phyloP scores from a whole-genome alignment of 805 yeast species.

The Candida dajiaensis region DNA sequence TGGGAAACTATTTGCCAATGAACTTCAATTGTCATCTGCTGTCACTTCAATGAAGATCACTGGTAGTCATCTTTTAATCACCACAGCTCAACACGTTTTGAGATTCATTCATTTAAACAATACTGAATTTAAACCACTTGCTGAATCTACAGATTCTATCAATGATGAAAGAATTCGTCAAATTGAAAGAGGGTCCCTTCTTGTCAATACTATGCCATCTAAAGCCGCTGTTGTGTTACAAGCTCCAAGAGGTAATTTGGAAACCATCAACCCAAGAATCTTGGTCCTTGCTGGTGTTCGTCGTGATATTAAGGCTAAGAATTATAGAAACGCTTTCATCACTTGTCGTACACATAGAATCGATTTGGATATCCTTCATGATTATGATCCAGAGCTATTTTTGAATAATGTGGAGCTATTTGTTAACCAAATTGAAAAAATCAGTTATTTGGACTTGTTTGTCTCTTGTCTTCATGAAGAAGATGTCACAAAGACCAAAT shows the following conservation, averaged over 20 bases:
- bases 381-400: slow-evolving; percentile 73
- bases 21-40: slow-evolving; percentile 54
- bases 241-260: slow-evolving; percentile 95
- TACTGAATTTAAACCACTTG: slow-evolving; percentile 32
- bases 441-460: slow-evolving; percentile 80
- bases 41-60: slow-evolving; percentile 79
- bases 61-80: slow-evolving; percentile 66
- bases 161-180: slow-evolving; percentile 81
- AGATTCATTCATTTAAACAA: slow-evolving; percentile 70
- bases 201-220: slow-evolving; percentile 77
- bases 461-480: slow-evolving; percentile 82
- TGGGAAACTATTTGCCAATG: slow-evolving; percentile 70
- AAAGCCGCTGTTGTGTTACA: slow-evolving; percentile 79
- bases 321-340: slow-evolving; percentile 69
- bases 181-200: slow-evolving; percentile 86
- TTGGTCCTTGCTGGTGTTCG: slow-evolving; percentile 86
- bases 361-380: slow-evolving; percentile 84
- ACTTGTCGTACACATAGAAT: slow-evolving; percentile 89
- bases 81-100: slow-evolving; percentile 82
- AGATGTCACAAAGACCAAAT: slow-evolving; percentile 77
- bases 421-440: slow-evolving; percentile 60
- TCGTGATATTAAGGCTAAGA: slow-evolving; percentile 47
- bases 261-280: slow-evolving; percentile 88
- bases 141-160: slow-evolving; percentile 30
- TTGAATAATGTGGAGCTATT: slow-evolving; percentile 57